Base-by-base conservation (phyloP, 192 early-diverging fungal species). In the Phycomyces nitens region DNA sequence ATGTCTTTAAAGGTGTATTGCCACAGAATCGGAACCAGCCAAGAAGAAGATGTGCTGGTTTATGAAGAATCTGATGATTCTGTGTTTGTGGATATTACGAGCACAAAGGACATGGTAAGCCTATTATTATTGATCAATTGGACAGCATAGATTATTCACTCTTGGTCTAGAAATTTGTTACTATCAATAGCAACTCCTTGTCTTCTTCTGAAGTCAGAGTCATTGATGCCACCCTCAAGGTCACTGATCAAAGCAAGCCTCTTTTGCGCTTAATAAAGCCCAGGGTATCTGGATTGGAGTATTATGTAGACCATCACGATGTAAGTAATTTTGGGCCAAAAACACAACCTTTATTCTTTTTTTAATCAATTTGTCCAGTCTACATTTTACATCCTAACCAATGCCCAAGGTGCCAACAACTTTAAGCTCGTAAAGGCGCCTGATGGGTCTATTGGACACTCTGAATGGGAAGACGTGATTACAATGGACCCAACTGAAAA, bases 291-390 rank as follows among this genome's bases (percentile, higher is more conserved):
- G 82, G 80, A 26, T 76, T 89, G 11, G 88, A 92, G 49, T 89
- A 89, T 64, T 92, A 85, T 80, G 85, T 87, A 9, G 90, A 92
- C 66, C 90, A 92, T 61, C 85, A 89, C 56, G 71, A 82, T 47
- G 82, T 83, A 75, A 70, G 72, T 8, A n/a, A n/a, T n/a, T n/a
- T n/a, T n/a, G n/a, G n/a, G n/a, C n/a, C n/a, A n/a, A n/a, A n/a
- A n/a, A n/a, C n/a, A n/a, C 44, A 39, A 23, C 50, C 23, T 22
- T 14, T 43, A 18, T 43, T 24, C 18, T 40, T 39, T 20, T 55
- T 34, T 44, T 21, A 47, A 18, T 26, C 24, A 39, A 14, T 42
- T 12, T 34, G 10, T 6, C 27, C 29, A 71, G 69, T 60, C 70
- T 49, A 73, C 58, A 49, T 81, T 68, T 57, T 89, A 82, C 40